Evolutionary conservation across 306 rosid species (phyloP).

Genomic region (Mimosa bimucronata): DNA sequence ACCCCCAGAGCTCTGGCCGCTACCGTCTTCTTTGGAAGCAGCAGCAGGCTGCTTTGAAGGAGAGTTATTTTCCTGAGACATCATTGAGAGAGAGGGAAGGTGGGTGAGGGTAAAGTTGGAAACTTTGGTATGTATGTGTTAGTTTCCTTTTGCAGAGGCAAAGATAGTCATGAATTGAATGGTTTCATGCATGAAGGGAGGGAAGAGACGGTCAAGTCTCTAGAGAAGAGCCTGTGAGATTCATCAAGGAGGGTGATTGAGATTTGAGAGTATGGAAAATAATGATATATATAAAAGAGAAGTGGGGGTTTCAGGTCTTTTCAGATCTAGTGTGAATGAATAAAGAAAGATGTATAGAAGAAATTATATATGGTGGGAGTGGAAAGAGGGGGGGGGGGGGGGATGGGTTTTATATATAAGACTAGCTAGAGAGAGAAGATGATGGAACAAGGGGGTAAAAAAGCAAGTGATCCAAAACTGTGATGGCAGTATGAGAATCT

Average conservation of each 20-base stretch:
- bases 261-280: slow-evolving; percentile 23
- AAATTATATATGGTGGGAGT: slow-evolving; percentile 18
- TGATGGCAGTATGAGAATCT: slow-evolving; percentile 40
- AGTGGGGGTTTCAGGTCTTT: slow-evolving; percentile 41
- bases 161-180: slow-evolving; percentile 53
- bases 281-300: slow-evolving; percentile 8
- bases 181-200: slow-evolving; percentile 59
- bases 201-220: slow-evolving; percentile 36
- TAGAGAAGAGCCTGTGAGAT: slow-evolving; percentile 71
- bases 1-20: slow-evolving; percentile 34
- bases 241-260: slow-evolving; percentile 58
- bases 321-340: slow-evolving; percentile 52
- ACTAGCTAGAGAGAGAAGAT: slow-evolving; percentile 15
- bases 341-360: slow-evolving; percentile 30
- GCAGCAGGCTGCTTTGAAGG: slow-evolving; percentile 30
- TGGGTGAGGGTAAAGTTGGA: background rate
- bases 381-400: slow-evolving; percentile 36
- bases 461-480: slow-evolving; percentile 47
- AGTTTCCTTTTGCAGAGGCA: slow-evolving; percentile 66
- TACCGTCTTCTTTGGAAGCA: slow-evolving; percentile 25
- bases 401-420: slow-evolving; percentile 6
- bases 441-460: slow-evolving; percentile 13
- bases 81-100: slow-evolving; percentile 28
- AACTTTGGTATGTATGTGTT: background rate
- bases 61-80: slow-evolving; percentile 52